Conservation (phyloP, 2,329 filamentous ascomycete genomes). For the Sporothrix inflata region DNA sequence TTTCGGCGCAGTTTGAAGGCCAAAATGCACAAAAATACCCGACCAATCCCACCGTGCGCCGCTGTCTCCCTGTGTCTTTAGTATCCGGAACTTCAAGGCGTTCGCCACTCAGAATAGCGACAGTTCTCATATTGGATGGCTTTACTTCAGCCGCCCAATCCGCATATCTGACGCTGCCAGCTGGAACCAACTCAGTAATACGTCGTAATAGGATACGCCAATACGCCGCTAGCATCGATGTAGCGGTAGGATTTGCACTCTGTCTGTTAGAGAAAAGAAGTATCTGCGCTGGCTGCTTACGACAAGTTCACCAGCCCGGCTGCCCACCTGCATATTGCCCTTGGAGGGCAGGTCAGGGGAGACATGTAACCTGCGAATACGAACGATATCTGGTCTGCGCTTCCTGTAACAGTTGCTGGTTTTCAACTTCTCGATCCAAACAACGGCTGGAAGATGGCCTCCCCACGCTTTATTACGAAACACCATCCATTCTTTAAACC, state of each 20-base stretch:
- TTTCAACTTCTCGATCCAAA: not conserved
- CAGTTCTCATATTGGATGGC: not conserved
- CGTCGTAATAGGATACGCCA: not conserved
- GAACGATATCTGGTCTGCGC: not conserved
- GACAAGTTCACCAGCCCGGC: not conserved
- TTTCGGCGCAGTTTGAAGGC: constrained; percentile 30
- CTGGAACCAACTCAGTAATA: not conserved
- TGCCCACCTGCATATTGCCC: not conserved
- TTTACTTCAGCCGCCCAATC: not conserved
- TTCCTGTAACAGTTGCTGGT: not conserved
- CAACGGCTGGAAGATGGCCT: not conserved
- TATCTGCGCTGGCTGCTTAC: not conserved
- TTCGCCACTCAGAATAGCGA: no score
- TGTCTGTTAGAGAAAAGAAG: not conserved
- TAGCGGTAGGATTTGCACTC: not conserved
- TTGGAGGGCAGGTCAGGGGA: not conserved
- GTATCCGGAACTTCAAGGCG: not conserved
- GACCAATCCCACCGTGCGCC: not conserved
- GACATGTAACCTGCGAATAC: not conserved
- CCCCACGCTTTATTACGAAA: not conserved
- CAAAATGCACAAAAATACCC: constrained; percentile 11
- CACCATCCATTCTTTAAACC: not conserved
- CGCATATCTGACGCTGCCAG: not conserved
- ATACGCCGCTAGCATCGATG: not conserved
- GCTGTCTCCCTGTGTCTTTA: not conserved